These are phyloP conservation scores for Suhomyces tanzawaensis DNA, from an alignment of 805 yeast genomes.

Conservation along the genomic window DNA sequence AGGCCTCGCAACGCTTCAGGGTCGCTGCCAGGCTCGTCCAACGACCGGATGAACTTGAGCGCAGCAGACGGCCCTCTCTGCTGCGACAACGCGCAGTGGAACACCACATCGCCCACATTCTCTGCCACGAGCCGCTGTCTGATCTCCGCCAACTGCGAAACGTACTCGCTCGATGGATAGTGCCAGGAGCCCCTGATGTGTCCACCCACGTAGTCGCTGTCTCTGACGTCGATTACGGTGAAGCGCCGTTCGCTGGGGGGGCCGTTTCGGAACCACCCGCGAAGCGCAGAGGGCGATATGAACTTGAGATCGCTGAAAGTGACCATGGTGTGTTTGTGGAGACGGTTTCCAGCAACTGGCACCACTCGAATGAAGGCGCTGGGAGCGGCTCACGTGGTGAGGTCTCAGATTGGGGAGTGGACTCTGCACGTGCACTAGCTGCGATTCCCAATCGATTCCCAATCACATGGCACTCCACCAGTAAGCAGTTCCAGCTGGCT, in stretches of 20 bases:
- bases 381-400: too few species aligned
- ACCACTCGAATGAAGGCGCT: too few species aligned
- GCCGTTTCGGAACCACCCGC: constrained; percentile 45
- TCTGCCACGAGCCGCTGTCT: constrained; percentile 29
- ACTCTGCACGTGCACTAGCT: too few species aligned
- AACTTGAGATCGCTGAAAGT: constrained; percentile 45
- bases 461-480: too few species aligned
- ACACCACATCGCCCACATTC: constrained; percentile 56
- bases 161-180: constrained; percentile 51
- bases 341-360: too few species aligned
- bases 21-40: constrained; percentile 27
- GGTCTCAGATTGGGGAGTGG: too few species aligned
- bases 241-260: constrained; percentile 41
- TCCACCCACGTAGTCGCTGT: constrained; percentile 78
- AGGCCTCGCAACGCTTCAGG: constrained; percentile 24
- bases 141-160: constrained; percentile 37
- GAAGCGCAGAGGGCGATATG: constrained; percentile 43
- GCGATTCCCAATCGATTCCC: too few species aligned
- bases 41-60: constrained; percentile 51
- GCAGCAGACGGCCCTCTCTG: constrained; percentile 91
- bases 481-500: too few species aligned
- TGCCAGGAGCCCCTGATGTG: constrained; percentile 58
- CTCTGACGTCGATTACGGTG: constrained; percentile 80
- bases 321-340: too few species aligned
- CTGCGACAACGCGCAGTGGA: constrained; percentile 90